These are phyloP conservation scores for Cladosporium oxysporum DNA, from an alignment of 2,329 filamentous ascomycete species.

Conservation along the genomic window DNA sequence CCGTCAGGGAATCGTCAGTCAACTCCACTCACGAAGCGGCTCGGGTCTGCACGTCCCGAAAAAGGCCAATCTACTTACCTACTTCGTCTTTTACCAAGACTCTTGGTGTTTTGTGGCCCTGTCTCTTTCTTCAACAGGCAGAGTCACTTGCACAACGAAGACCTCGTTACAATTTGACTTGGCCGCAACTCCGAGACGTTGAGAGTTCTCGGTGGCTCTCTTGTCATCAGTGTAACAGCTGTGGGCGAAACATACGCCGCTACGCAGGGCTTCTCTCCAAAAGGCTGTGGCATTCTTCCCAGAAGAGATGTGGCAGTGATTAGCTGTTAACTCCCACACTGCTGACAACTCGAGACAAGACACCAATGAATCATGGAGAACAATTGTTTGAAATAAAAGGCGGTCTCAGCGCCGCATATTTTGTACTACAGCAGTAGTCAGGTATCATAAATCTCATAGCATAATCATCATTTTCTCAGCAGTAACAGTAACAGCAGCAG, in stretches of 20 bases:
- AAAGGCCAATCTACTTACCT: neutral
- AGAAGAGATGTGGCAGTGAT: neutral
- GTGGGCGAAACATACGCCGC: no score
- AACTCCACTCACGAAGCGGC: neutral
- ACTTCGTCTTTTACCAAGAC: neutral
- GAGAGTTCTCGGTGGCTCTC: no score
- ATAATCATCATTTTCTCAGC: neutral
- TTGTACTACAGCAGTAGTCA: neutral
- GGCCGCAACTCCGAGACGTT: no score
- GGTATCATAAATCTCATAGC: constrained; percentile 8
- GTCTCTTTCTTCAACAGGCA: neutral
- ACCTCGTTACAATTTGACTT: neutral
- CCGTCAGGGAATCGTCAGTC: neutral
- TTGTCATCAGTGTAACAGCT: no score
- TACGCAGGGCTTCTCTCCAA: no score
- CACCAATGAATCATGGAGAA: neutral
- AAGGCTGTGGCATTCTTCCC: no score
- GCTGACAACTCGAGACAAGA: neutral
- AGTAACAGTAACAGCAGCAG: neutral
- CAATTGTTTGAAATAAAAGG: neutral
- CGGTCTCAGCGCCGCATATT: neutral
- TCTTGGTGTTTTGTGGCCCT: neutral
- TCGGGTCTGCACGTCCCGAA: neutral
- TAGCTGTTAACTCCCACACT: neutral
- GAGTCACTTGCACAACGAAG: neutral